Evolutionary conservation across 2,329 filamentous ascomycete species (phyloP).

Genomic region (Aspergillus sergii): DNA sequence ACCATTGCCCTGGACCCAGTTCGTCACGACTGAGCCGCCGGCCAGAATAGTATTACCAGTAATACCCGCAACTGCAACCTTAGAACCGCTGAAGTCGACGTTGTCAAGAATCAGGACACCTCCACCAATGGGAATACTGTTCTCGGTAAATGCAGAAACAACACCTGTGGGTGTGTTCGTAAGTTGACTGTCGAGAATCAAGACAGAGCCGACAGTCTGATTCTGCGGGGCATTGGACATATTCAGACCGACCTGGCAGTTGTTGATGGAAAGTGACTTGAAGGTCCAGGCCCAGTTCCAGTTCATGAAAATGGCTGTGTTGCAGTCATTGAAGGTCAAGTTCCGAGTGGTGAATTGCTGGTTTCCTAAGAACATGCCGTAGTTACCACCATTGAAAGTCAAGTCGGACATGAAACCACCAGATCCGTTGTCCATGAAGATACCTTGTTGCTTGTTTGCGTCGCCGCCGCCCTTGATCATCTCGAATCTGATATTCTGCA

Average conservation of each 20-base stretch:
- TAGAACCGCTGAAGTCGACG: constrained; percentile 75
- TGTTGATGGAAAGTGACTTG: constrained; percentile 74
- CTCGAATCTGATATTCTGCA: constrained; percentile 81
- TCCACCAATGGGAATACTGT: constrained; percentile 67
- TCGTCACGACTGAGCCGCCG: constrained; percentile 68
- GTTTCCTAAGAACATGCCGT: constrained; percentile 78
- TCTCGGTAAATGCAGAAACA: constrained; percentile 69
- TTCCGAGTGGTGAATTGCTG: constrained; percentile 89
- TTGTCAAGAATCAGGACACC: constrained; percentile 87
- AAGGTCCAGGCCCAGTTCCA: constrained; percentile 91
- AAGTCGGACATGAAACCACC: constrained; percentile 84
- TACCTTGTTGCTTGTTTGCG: constrained; percentile 71
- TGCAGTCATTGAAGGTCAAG: constrained; percentile 76
- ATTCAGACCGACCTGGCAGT: constrained; percentile 75
- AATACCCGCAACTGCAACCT: constrained; percentile 64
- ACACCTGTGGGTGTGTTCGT: constrained; percentile 75
- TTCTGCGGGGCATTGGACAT: constrained; percentile 67
- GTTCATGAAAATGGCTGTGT: constrained; percentile 84
- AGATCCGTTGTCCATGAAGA: constrained; percentile 84
- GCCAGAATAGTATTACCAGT: constrained; percentile 64
- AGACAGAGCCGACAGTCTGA: constrained; percentile 82
- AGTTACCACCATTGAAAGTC: constrained; percentile 78
- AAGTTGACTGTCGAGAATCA: constrained; percentile 80
- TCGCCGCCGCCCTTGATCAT: constrained; percentile 69
- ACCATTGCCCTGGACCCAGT: constrained; percentile 78